Evolutionary conservation across 1,284 basidiomycete genomes (phyloP).

Genomic region (Papiliotrema nemorosa): DNA sequence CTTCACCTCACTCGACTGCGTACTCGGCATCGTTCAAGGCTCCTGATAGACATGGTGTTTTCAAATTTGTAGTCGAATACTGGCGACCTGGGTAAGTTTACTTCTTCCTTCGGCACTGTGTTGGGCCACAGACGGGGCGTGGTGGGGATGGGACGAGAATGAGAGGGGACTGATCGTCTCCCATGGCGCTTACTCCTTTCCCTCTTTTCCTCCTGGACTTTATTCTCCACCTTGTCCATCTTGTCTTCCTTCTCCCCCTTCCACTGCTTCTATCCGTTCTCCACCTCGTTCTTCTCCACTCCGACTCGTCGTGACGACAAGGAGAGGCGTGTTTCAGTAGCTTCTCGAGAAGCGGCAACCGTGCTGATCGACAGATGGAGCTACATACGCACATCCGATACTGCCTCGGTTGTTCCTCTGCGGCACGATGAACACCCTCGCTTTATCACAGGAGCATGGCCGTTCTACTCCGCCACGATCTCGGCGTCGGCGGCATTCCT

Average conservation of each 20-base stretch:
- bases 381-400: conserved; percentile 67
- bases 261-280: too few species aligned
- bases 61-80: conserved; percentile 88
- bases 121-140: background rate
- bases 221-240: too few species aligned
- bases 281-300: too few species aligned
- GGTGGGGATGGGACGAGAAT: background rate
- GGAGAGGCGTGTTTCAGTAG: too few species aligned
- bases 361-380: conserved; percentile 66
- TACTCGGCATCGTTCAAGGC: conserved; percentile 77
- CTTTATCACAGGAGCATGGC: conserved; percentile 90
- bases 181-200: too few species aligned
- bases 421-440: conserved; percentile 92
- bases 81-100: conserved; percentile 72
- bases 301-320: too few species aligned
- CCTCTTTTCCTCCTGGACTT: too few species aligned
- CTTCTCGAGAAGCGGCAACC: too few species aligned
- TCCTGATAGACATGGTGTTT: conserved; percentile 95
- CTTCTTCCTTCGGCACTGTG: too few species aligned
- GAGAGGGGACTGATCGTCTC: too few species aligned
- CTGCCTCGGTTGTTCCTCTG: conserved; percentile 84
- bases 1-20: conserved; percentile 38
- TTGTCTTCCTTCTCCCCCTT: too few species aligned
- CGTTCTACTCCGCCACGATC: conserved; percentile 86
- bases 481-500: conserved; percentile 80